A percentile compares a stretch with the other conserved stretches of the same genome.
phyloP scores from a whole-genome alignment of 257 asterid species.

The Mentha longifolia region DNA sequence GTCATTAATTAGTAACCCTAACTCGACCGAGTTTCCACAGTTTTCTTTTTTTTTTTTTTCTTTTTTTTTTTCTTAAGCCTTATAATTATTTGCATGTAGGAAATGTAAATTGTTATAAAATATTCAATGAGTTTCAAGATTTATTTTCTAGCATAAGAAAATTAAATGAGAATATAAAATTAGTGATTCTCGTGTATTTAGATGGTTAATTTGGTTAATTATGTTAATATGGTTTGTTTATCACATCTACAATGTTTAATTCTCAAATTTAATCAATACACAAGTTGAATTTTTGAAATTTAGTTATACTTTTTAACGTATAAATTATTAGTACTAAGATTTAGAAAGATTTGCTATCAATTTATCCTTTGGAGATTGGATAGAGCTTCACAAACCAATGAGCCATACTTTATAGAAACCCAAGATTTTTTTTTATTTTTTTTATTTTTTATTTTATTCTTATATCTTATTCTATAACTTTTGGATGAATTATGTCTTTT shows the following conservation, averaged over 20 bases:
- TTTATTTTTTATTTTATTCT: background rate
- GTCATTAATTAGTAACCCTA: slow-evolving; percentile 45
- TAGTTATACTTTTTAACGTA: background rate
- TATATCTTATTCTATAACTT: background rate
- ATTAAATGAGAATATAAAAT: background rate
- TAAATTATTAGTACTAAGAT: background rate
- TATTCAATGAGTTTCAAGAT: no score
- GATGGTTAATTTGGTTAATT: background rate
- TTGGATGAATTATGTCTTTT: background rate
- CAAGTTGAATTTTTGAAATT: background rate
- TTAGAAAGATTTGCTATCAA: slow-evolving; percentile 6
- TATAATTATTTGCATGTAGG: background rate
- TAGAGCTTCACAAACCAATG: slow-evolving; percentile 22
- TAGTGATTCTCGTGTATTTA: background rate
- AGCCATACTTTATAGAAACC: slow-evolving; percentile 4
- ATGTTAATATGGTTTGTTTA: background rate
- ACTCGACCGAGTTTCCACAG: slow-evolving; percentile 28
- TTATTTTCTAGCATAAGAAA: no score
- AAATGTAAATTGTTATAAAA: no score
- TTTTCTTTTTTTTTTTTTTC: background rate
- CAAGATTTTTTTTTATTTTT: background rate
- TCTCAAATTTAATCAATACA: background rate
- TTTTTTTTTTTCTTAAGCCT: background rate
- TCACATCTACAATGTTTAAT: background rate
- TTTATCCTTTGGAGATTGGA: slow-evolving; percentile 27